Evolutionary conservation across 305 asterid genomes (phyloP).

Genomic region (Lippia alba): DNA sequence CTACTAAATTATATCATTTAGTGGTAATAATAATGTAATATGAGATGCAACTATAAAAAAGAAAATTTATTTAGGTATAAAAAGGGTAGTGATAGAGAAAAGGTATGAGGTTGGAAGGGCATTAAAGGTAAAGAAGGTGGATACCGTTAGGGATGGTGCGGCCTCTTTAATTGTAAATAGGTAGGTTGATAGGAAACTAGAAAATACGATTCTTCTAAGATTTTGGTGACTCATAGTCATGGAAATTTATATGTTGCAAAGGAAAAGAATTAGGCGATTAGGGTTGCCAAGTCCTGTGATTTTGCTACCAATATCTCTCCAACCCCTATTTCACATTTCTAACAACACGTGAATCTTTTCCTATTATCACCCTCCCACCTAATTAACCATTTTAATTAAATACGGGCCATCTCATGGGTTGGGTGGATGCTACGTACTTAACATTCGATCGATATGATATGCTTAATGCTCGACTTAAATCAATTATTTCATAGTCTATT

Average conservation of each 20-base stretch:
- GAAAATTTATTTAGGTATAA: neutral
- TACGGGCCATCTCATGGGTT: no score
- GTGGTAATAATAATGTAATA: no score
- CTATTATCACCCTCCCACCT: no score
- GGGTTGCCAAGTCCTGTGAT: conserved; percentile 42
- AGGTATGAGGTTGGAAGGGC: neutral
- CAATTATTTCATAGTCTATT: no score
- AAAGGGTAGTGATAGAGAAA: neutral
- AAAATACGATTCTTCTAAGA: conserved; percentile 17
- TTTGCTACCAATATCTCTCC: conserved; percentile 29
- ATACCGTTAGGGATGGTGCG: conserved; percentile 6
- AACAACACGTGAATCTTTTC: conserved; percentile 1
- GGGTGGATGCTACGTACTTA: no score
- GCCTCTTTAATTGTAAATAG: neutral
- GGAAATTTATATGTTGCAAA: no score
- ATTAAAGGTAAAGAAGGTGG: neutral
- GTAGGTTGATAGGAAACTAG: neutral
- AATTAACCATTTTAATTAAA: no score
- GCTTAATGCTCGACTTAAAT: no score
- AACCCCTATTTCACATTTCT: neutral
- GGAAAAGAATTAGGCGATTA: conserved; percentile 3
- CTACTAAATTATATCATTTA: no score
- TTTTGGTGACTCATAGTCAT: conserved; percentile 4
- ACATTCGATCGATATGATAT: neutral
- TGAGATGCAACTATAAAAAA: no score